phyloP scores from a whole-genome alignment of 768 basidiomycete genomes.

The Antrodiella citrinella region DNA sequence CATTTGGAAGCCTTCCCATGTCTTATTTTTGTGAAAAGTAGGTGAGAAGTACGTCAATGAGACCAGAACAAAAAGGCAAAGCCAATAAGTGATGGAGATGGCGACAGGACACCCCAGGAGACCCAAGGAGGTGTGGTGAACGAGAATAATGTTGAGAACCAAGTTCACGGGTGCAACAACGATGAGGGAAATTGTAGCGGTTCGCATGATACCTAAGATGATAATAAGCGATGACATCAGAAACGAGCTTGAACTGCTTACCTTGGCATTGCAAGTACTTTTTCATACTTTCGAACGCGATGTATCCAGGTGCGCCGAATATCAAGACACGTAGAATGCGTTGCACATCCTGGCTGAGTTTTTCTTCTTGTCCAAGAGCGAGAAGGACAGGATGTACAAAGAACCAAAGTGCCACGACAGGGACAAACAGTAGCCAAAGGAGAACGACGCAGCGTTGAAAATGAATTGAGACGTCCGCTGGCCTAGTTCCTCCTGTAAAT shows the following conservation, averaged over 20 bases:
- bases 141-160: constrained; percentile 46
- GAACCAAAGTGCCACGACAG: constrained; percentile 55
- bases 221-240: not conserved
- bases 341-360: constrained; percentile 54
- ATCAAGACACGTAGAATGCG: constrained; percentile 56
- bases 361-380: constrained; percentile 50
- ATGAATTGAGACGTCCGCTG: constrained; percentile 63
- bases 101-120: constrained; percentile 62
- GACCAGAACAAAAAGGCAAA: constrained; percentile 51
- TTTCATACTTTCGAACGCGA: constrained; percentile 70
- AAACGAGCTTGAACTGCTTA: constrained; percentile 20
- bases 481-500: constrained; percentile 52
- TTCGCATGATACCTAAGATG: constrained; percentile 61
- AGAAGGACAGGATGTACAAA: constrained; percentile 57
- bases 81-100: constrained; percentile 61
- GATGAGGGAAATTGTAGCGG: constrained; percentile 56
- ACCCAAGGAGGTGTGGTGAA: constrained; percentile 56
- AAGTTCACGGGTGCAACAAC: constrained; percentile 63
- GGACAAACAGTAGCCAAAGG: constrained; percentile 57
- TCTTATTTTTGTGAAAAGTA: constrained; percentile 44
- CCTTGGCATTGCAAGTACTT: constrained; percentile 79
- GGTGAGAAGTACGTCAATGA: constrained; percentile 42
- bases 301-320: constrained; percentile 62
- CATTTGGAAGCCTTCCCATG: constrained; percentile 55
- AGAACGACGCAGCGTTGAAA: constrained; percentile 63